Evolutionary conservation across 345 rosid species (phyloP).

Genomic region (Boechera retrofracta): DNA sequence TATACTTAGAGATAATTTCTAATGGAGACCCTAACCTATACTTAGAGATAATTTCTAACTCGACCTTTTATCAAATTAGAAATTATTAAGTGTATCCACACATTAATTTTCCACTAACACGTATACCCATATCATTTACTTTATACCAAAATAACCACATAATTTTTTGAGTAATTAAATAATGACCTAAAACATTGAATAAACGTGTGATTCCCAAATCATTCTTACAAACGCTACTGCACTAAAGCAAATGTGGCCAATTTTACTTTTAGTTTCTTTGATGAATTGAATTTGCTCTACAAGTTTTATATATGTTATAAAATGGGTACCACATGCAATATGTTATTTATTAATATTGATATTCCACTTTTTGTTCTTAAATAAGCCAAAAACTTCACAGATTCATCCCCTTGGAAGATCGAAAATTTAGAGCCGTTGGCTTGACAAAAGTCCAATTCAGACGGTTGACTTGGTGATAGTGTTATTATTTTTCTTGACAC

Average conservation of each 20-base stretch:
- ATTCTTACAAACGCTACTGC: not conserved
- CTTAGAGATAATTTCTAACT: no score
- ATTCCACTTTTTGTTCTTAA: not conserved
- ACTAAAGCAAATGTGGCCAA: conserved; percentile 29
- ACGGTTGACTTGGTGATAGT: not conserved
- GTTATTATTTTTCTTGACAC: not conserved
- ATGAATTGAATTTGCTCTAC: not conserved
- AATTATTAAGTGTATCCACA: no score
- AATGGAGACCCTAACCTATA: no score
- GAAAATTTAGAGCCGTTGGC: not conserved
- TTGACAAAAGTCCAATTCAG: conserved; percentile 16
- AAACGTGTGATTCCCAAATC: no score
- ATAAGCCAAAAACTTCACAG: not conserved
- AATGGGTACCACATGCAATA: conserved; percentile 19
- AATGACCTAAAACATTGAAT: no score
- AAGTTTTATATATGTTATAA: conserved; percentile 9
- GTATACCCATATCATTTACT: no score
- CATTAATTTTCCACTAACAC: no score
- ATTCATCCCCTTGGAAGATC: conserved; percentile 23
- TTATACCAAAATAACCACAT: no score
- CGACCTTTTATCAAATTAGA: no score
- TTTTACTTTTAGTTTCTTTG: conserved; percentile 35
- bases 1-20: no score
- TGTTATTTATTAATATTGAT: not conserved
- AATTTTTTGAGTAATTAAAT: no score